Base-by-base conservation (phyloP, 345 rosid species). In the Carallia pectinifolia region DNA sequence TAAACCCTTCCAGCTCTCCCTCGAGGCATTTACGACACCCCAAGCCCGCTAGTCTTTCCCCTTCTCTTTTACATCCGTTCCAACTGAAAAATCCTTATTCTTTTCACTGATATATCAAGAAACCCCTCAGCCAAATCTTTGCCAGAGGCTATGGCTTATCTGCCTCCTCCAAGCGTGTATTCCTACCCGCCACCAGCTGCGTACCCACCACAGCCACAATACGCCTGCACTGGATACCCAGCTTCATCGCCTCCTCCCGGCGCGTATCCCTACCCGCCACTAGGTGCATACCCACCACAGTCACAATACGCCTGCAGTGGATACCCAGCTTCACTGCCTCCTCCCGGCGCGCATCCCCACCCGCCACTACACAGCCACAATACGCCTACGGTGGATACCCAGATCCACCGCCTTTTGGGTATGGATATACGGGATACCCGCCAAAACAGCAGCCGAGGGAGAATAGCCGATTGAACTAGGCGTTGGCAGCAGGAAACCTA, bases 101-200 rank as follows among this genome's bases (percentile, higher is more conserved):
- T 12, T 48, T 48, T 12, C 53, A 48, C 53, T 48, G 18, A 23
- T 23, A 23, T 23, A 23, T 23, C 23, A 23, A 23, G 23, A 23
- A 23, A 23, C 23, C 23, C 23, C 23, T 23, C 23, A 50, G 0
- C n/a, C n/a, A 50, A 3, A 12, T n/a, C 6, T 50, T 50, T 6
- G n/a, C 71, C 19, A 7, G 71, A 58, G 4, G 70, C 58, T 19
- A 65, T 63, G 78, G 83, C 84, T 9, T 82, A 78, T 15, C 83
- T 76, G 4, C 74, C 75, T 3, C 23, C 67, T 6, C 54, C 64
- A 8, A 39, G 50, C 13, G 40, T 30, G 7, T 18, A 48, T 6
- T 52, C 67, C 2, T 66, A 66, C 0, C 70, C 65, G 36, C 68
- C 47, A 4, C 68, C 53, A 0, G 9, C 67, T 66, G 9, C 23